A percentile compares a stretch with the other conserved stretches of the same genome.
These are phyloP conservation scores for Xylaria longipes DNA, from an alignment of 495 filamentous ascomycete species.

Conservation along the genomic window DNA sequence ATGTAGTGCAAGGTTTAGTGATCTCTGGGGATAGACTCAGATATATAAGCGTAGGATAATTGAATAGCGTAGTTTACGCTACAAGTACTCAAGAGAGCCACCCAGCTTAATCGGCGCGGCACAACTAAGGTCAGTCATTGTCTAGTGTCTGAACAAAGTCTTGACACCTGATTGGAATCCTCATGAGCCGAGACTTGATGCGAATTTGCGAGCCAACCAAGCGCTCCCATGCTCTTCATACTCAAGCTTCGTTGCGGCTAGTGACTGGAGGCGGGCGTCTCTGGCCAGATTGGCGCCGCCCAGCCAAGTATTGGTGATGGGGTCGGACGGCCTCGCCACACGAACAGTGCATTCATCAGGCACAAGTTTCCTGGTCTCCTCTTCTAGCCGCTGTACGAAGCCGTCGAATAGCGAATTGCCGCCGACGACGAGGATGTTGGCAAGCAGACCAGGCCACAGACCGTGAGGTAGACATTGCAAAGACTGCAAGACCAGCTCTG, in stretches of 20 bases:
- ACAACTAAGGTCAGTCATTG: slow-evolving; percentile 25
- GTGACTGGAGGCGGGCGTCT: slow-evolving; percentile 65
- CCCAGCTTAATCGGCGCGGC: not conserved
- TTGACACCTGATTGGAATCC: slow-evolving; percentile 39
- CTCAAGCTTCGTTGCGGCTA: slow-evolving; percentile 82
- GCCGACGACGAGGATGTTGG: slow-evolving; percentile 88
- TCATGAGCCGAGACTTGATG: slow-evolving; percentile 38
- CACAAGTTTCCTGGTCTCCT: slow-evolving; percentile 74
- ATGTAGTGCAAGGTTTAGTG: not conserved
- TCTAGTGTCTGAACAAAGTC: slow-evolving; percentile 48
- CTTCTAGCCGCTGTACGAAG: slow-evolving; percentile 82
- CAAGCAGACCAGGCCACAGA: slow-evolving; percentile 77
- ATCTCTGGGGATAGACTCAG: not conserved
- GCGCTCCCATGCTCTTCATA: slow-evolving; percentile 85
- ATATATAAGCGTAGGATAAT: not conserved
- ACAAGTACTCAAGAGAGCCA: not conserved
- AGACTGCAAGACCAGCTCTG: slow-evolving; percentile 80
- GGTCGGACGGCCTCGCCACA: slow-evolving; percentile 72
- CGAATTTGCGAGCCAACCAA: slow-evolving; percentile 80
- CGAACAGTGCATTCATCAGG: slow-evolving; percentile 80
- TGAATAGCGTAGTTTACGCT: not conserved
- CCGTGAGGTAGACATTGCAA: slow-evolving; percentile 77
- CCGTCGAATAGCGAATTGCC: slow-evolving; percentile 82
- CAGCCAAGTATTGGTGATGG: slow-evolving; percentile 81
- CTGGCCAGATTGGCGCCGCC: slow-evolving; percentile 79